Percentiles rank a stretch among this genome's conserved stretches.
These are phyloP conservation scores for Psilocybe cyanescens DNA, from an alignment of 768 basidiomycete genomes.

Conservation along the genomic window DNA sequence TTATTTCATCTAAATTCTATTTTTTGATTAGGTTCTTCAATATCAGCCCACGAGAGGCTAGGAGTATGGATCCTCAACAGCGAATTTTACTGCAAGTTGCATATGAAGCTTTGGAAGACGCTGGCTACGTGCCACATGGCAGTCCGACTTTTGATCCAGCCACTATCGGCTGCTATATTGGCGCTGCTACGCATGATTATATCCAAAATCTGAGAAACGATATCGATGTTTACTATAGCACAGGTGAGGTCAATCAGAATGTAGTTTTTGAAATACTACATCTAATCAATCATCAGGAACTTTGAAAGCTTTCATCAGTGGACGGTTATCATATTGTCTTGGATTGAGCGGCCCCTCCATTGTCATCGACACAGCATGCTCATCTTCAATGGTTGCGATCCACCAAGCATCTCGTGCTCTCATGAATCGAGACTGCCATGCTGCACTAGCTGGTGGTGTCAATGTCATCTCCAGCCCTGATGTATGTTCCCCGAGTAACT, in stretches of 20 bases:
- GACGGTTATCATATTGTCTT: slow-evolving; percentile 73
- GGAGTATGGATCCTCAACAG: slow-evolving; percentile 79
- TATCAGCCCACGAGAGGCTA: slow-evolving; percentile 75
- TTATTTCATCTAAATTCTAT: not conserved
- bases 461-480: slow-evolving; percentile 74
- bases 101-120: slow-evolving; percentile 69
- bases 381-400: slow-evolving; percentile 68
- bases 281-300: slow-evolving; percentile 50
- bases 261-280: not conserved
- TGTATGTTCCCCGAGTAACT: slow-evolving; percentile 40
- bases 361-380: slow-evolving; percentile 77
- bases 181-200: slow-evolving; percentile 74
- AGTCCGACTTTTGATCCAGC: slow-evolving; percentile 55
- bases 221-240: slow-evolving; percentile 73
- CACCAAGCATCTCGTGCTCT: slow-evolving; percentile 73
- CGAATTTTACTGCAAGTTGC: slow-evolving; percentile 68
- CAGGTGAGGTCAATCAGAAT: slow-evolving; percentile 44
- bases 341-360: slow-evolving; percentile 71
- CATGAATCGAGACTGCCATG: slow-evolving; percentile 63
- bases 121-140: slow-evolving; percentile 68
- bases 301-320: slow-evolving; percentile 67
- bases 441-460: slow-evolving; percentile 76
- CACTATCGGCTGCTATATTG: slow-evolving; percentile 67
- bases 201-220: slow-evolving; percentile 62
- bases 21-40: slow-evolving; percentile 56